Conservation (phyloP, 2,329 filamentous ascomycete species). For the Gaeumannomyces sp. region DNA sequence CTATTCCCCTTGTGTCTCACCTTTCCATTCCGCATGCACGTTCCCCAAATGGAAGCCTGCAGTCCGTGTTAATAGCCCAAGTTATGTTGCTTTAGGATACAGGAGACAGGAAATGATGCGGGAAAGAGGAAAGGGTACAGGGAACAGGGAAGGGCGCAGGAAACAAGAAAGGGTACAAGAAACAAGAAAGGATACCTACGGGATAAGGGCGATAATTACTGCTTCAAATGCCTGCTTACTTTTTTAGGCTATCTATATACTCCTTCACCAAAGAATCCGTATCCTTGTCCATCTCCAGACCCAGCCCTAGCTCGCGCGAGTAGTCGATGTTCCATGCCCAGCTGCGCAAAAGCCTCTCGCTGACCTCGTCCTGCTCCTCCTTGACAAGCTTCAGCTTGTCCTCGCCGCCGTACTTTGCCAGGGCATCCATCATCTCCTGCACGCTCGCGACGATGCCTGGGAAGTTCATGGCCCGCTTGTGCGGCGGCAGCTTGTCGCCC, state of each 20-base stretch:
- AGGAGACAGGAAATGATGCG: no score
- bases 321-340: constrained; percentile 55
- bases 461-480: constrained; percentile 47
- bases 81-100: no score
- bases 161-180: no score
- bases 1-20: no score
- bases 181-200: no score
- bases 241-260: constrained; percentile 38
- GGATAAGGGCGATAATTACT: no score
- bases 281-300: constrained; percentile 43
- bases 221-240: constrained; percentile 11
- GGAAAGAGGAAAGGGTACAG: no score
- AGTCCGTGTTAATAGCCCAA: no score
- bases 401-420: constrained; percentile 48
- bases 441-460: constrained; percentile 51
- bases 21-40: no score
- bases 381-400: constrained; percentile 45
- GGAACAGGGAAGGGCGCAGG: no score
- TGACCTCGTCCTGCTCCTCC: constrained; percentile 47
- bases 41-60: no score
- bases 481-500: constrained; percentile 32
- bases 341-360: constrained; percentile 52
- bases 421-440: constrained; percentile 54
- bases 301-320: constrained; percentile 41
- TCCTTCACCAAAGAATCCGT: constrained; percentile 51